Base-by-base conservation (phyloP, 192 early-diverging fungal species). In the Coemansia sp. region DNA sequence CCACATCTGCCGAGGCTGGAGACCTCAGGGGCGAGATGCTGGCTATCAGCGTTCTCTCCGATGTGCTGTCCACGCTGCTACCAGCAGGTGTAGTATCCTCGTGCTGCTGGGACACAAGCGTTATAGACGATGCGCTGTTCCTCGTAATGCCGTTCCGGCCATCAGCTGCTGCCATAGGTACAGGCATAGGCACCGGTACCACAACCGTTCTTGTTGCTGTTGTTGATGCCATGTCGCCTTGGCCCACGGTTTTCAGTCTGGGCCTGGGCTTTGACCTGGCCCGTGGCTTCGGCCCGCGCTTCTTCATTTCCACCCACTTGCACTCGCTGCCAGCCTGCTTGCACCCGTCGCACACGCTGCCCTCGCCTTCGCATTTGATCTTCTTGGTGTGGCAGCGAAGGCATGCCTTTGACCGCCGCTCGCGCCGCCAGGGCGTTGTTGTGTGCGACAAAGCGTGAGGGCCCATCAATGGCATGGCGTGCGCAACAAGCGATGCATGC, bases 311-410 rank as follows among this genome's bases (percentile, higher is more conserved):
- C 9, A 79, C 76, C 76, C 76, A 79, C 41, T 58, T 66, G 62
- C 76, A 79, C 65, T 79, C 76, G 62, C 71, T 56, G 46, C 76
- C 76, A 7, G 76, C 71, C 62, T 71, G 76, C 41, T 61, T 54
- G 68, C 76, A 79, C 29, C 76, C 76, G 35, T 79, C 72, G 76
- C 76, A 79, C 19, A 49, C 46, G 9, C 59, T 5, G 38, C 76
- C 76, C 33, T 70, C 72, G 65, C 76, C 76, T 65, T 79, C 76
- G 68, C 76, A 79, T 55, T 79, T 79, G 25, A 79, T 79, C 62
- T 79, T 79, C 38, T 79, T 79, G n/a, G 71, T 79, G 67, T 79
- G 76, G 76, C 76, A 79, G 9, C 76, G 76, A 59, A 71, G 69
- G 29, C 76, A 79, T 15, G 76, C 76, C 71, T 79, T 79, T 35